These are phyloP conservation scores for Ogataea methanolica DNA, from an alignment of 805 yeast genomes.

Conservation along the genomic window DNA sequence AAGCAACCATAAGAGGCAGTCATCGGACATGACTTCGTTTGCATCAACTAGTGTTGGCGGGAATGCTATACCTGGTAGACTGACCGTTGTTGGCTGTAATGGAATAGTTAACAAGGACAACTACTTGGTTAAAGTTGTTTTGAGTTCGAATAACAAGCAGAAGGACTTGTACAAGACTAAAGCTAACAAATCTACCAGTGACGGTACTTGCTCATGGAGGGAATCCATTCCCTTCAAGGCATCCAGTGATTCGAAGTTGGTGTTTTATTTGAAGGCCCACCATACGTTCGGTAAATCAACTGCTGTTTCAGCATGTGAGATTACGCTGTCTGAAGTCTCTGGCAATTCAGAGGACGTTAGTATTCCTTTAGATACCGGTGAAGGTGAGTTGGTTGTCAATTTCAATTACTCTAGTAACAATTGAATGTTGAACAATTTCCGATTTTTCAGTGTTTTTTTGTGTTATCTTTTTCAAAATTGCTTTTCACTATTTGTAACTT, in stretches of 20 bases:
- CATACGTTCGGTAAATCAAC: constrained; percentile 70
- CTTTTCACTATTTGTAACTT: too few species aligned
- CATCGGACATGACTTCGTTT: constrained; percentile 33
- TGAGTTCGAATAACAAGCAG: constrained; percentile 34
- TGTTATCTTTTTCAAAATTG: not conserved
- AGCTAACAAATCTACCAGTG: constrained; percentile 40
- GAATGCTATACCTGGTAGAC: constrained; percentile 47
- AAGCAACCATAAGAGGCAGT: constrained; percentile 11
- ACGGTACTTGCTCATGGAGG: constrained; percentile 48
- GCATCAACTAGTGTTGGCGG: constrained; percentile 33
- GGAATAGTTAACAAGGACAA: constrained; percentile 17
- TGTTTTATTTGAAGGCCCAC: constrained; percentile 58
- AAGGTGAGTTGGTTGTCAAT: constrained; percentile 34
- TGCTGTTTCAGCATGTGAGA: constrained; percentile 55
- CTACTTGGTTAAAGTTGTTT: constrained; percentile 50
- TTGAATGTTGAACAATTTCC: not conserved
- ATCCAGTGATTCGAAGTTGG: constrained; percentile 52
- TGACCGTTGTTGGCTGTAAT: constrained; percentile 40
- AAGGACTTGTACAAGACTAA: constrained; percentile 67
- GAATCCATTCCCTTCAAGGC: constrained; percentile 69
- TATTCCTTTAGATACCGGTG: constrained; percentile 35
- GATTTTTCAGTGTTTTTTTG: not conserved
- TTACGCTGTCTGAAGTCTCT: constrained; percentile 46
- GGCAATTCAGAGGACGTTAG: constrained; percentile 41
- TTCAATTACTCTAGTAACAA: constrained; percentile 28